phyloP scores from a whole-genome alignment of 2,329 filamentous ascomycete species.

The Trichothecium sympodiale region DNA sequence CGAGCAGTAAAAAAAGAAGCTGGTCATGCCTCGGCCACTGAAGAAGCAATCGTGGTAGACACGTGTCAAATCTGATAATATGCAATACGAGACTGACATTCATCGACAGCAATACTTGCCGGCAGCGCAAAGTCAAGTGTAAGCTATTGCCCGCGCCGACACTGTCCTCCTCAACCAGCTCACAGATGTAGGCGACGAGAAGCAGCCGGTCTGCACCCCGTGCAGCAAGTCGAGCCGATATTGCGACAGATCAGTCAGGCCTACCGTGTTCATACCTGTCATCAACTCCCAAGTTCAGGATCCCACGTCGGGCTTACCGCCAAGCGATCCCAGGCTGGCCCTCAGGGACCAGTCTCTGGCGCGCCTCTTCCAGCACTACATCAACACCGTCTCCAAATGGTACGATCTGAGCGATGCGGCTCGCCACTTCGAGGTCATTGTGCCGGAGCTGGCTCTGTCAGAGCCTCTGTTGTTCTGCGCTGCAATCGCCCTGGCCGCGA shows the following conservation, averaged over 20 bases:
- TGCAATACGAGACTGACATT: not conserved
- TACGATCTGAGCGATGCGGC: constrained; percentile 33
- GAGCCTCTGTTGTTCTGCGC: constrained; percentile 31
- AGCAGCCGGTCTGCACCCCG: constrained; percentile 19
- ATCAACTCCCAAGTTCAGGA: not conserved
- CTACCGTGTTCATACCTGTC: constrained; percentile 5
- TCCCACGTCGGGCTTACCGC: constrained; percentile 3
- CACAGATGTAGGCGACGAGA: constrained; percentile 22
- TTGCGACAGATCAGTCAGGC: constrained; percentile 19
- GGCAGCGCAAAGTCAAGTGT: constrained; percentile 25
- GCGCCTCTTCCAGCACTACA: constrained; percentile 27
- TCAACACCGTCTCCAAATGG: constrained; percentile 27
- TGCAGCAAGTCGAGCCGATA: constrained; percentile 19
- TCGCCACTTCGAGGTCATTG: constrained; percentile 20
- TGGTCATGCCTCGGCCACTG: constrained; percentile 13
- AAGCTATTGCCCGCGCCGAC: constrained; percentile 5
- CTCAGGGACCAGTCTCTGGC: constrained; percentile 20
- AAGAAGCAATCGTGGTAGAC: constrained; percentile 12
- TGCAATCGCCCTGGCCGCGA: constrained; percentile 31
- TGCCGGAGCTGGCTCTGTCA: constrained; percentile 24
- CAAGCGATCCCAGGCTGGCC: constrained; percentile 15
- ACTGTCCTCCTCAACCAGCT: too few species aligned
- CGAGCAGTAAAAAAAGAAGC: too few species aligned
- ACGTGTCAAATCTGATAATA: not conserved
- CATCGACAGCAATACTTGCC: constrained; percentile 22